phyloP scores from a whole-genome alignment of 768 basidiomycete species.

The Termitomyces sp. region DNA sequence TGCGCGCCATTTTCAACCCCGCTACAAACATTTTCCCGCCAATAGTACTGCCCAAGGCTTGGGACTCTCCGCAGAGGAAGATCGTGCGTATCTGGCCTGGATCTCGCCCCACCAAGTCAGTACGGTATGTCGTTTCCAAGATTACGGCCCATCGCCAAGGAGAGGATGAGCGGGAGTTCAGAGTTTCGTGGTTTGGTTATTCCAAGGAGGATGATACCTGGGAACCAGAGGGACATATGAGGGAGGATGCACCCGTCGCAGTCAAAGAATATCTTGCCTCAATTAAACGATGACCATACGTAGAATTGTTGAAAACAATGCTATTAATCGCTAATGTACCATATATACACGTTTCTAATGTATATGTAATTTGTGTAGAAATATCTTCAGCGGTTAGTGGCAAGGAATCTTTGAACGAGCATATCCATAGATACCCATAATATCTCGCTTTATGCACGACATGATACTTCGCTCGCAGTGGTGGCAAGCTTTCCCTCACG shows the following conservation, averaged over 20 bases:
- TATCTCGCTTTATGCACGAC: too few relatives aligned
- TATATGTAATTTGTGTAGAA: background rate
- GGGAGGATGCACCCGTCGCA: slow-evolving; percentile 42
- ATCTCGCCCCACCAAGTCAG: slow-evolving; percentile 31
- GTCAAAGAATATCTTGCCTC: slow-evolving; percentile 36
- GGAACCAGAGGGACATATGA: slow-evolving; percentile 45
- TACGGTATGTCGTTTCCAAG: slow-evolving; percentile 35
- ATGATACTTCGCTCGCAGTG: too few relatives aligned
- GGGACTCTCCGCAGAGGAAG: slow-evolving; percentile 42
- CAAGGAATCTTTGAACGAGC: too few relatives aligned
- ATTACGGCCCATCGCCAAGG: slow-evolving; percentile 33
- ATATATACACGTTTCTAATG: background rate
- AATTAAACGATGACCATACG: background rate
- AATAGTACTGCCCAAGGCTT: slow-evolving; percentile 46
- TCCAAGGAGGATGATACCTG: slow-evolving; percentile 46
- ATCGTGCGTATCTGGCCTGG: slow-evolving; percentile 36
- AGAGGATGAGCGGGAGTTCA: slow-evolving; percentile 34
- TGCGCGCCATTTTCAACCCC: slow-evolving; percentile 33
- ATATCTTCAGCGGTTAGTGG: too few relatives aligned
- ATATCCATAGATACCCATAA: too few relatives aligned
- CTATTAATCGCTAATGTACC: background rate
- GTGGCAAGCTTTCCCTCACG: too few relatives aligned
- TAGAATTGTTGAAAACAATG: background rate
- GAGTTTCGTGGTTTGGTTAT: slow-evolving; percentile 56
- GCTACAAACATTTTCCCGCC: slow-evolving; percentile 20